Percentiles rank a stretch among this genome's conserved stretches.
Evolutionary conservation across 768 basidiomycete genomes (phyloP).

Genomic region (Lactarius indigo): DNA sequence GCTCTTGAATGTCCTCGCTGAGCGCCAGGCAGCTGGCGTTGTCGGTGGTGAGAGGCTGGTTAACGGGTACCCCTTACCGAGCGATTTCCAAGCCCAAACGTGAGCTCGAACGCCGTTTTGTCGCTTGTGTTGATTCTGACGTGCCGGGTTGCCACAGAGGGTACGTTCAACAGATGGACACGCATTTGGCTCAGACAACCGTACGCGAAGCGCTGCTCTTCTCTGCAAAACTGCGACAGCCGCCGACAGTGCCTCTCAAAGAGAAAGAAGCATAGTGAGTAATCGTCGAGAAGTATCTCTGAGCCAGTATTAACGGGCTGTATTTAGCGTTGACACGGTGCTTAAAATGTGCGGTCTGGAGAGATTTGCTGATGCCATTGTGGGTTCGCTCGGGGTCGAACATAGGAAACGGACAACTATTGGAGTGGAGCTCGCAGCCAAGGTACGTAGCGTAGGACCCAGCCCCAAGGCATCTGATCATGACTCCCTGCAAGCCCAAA

Average conservation of each 20-base stretch:
- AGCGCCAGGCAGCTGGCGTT: constrained; percentile 68
- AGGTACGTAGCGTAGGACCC: background rate
- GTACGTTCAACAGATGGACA: constrained; percentile 66
- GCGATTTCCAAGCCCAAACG: constrained; percentile 50
- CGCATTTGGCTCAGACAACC: constrained; percentile 78
- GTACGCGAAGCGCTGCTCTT: constrained; percentile 84
- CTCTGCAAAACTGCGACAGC: constrained; percentile 82
- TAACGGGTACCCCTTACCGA: constrained; percentile 57
- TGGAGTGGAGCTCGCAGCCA: constrained; percentile 75
- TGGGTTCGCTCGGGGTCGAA: constrained; percentile 63
- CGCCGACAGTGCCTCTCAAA: constrained; percentile 55
- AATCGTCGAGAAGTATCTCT: background rate
- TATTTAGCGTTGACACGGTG: constrained; percentile 59
- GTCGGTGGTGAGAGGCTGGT: constrained; percentile 62
- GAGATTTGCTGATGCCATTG: constrained; percentile 77
- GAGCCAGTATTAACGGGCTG: background rate
- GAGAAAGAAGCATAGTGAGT: constrained; percentile 67
- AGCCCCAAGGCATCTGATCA: background rate
- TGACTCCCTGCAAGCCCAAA: constrained; percentile 61
- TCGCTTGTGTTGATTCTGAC: constrained; percentile 29
- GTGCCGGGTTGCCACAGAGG: background rate
- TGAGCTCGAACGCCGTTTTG: constrained; percentile 54
- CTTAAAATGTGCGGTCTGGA: constrained; percentile 83
- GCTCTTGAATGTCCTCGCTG: constrained; percentile 69
- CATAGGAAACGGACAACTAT: constrained; percentile 86